Evolutionary conservation across 78 protist genomes (phyloP).

Genomic region (Speleostelium caveatum): DNA sequence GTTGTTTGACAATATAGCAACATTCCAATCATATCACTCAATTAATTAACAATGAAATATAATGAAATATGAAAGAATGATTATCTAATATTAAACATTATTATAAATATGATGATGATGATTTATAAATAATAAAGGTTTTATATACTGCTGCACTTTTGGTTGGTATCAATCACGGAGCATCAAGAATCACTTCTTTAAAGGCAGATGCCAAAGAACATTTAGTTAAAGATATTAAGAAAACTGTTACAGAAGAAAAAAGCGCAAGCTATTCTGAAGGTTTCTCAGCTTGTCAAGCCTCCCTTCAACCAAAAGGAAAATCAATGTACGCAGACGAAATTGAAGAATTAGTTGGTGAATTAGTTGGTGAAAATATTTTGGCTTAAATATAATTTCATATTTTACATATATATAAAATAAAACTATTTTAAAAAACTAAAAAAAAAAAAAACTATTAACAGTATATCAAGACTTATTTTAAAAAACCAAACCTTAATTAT

Average conservation of each 20-base stretch:
- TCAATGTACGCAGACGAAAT: background rate
- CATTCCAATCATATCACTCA: background rate
- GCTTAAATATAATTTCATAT: background rate
- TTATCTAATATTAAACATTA: background rate
- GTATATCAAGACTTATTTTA: too few species aligned
- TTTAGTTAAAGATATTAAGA: conserved; percentile 23
- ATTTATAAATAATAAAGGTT: background rate
- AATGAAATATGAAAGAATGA: background rate
- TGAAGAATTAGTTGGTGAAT: conserved; percentile 16
- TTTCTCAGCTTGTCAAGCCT: conserved; percentile 14
- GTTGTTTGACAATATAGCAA: background rate
- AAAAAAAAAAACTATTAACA: conserved; percentile 14
- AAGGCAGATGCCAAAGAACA: background rate
- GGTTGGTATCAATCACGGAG: conserved; percentile 3
- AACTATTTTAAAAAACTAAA: background rate
- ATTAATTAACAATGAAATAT: too few species aligned
- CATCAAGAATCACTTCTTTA: background rate
- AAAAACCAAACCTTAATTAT: too few species aligned
- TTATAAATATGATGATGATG: background rate
- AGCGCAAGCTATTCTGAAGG: conserved; percentile 10
- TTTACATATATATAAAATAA: background rate
- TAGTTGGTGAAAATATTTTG: background rate
- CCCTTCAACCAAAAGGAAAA: background rate
- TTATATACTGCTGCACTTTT: conserved; percentile 8
- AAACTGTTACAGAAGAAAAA: background rate